Base-by-base conservation (phyloP, 805 yeast genomes). In the Spathaspora sp. region DNA sequence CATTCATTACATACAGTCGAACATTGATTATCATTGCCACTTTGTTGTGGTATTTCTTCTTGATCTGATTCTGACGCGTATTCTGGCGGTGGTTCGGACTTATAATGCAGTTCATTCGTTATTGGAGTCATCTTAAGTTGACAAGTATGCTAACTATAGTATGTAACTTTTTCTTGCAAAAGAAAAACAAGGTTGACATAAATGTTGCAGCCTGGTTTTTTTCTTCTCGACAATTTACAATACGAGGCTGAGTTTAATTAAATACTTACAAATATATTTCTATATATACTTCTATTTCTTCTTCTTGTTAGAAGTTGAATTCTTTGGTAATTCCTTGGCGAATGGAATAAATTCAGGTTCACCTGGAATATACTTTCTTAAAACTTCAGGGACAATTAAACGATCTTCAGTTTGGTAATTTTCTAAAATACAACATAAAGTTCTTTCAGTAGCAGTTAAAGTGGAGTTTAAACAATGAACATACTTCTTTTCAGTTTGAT, bases 401-500 rank as follows among this genome's bases (percentile, higher is more conserved):
- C 99, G 98, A 56, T 91, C 97, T 67, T 89, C 97, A 54, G 93
- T 94, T 80, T 94, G 99, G 78, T 94, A 94, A 79, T 94, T 94
- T 77, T 94, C 99, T 69, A 94, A 79, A 59, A 94, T 79, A 81
- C 99, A 94, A 78, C 99, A 94, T 66, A 94, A 78, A 16, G 99
- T 97, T 78, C 99, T 89, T 81, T 94, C 96, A 55, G 99, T 94
- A 52, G 99, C 99, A 72, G 96, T 87, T 65, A 94, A 81, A 43
- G 99, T 94, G 49, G 97, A 90, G 83, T 94, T 94, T 77, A 94
- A 82, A 78, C 99, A 94, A 75, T 94, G 99, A 55, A 94, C 99
- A 73, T 94, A 94, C 73, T 88, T 92, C 89, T 94, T 94, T 68
- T 91, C 97, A 64, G 86, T 85, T 75, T 92, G 97, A 73, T 90